Evolutionary conservation across 495 filamentous ascomycete genomes (phyloP), one percentile per base, ranked within the genome.

Genomic region (Aspergillus sclerotioniger): DNA sequence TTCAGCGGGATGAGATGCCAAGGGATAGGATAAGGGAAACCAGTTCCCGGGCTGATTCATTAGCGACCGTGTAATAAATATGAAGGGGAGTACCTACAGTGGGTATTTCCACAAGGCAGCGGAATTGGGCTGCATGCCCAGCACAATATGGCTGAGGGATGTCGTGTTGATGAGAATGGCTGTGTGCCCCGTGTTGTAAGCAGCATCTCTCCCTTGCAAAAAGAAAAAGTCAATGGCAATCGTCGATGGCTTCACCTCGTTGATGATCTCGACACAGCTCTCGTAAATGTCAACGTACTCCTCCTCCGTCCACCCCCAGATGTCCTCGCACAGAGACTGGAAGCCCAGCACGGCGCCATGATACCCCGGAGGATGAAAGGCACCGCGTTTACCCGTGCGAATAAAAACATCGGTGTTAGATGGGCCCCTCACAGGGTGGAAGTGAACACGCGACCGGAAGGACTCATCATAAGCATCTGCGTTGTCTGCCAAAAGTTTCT

Each of bases 191-290:
- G 64, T 20, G 55, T 59, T 33, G 65, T 71, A 53, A 71, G 75
- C 62, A n/a, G 79, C 81, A 51, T 82, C 81, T 12, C 79, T 57
- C 0, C 74, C 81, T 17, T 79, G 76, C 13, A 76, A 70, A 33
- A 85, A 75, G 13, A 79, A 71, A 5, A 80, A 78, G 57, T 84
- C 80, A 43, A 78, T 70, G 8, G 79, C 77, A 8, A 80, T 68
- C 13, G 82, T 57, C 12, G 68, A 62, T 3, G 82, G 78, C 16
- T 71, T 55, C 0, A 79, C 58, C 0, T 69, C 55, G 3, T 68
- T 53, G 32, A 83, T 60, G 17, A 82, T 78, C 20, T 73, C 72
- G 6, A 79, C 28, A 43, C 75, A 74, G 46, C 72, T 74, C 48
- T 69, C 58, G 50, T 78, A 79, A 13, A 80, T 74, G n/a, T 70